These are phyloP conservation scores for Globisporangium alternatum DNA, from an alignment of 352 stramenopile genomes.

Conservation along the genomic window DNA sequence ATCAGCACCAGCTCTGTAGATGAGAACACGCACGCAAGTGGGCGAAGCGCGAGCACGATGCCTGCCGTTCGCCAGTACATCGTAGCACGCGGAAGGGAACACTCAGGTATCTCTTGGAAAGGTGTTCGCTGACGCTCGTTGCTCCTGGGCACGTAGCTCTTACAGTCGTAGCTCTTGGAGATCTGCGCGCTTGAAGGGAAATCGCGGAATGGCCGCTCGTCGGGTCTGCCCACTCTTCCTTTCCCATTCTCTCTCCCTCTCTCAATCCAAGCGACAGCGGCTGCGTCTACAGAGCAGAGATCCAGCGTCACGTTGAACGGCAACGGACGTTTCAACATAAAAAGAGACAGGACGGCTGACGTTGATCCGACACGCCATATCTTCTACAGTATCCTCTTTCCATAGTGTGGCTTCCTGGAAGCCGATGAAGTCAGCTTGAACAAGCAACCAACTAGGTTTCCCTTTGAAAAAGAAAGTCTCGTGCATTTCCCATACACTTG, in stretches of 20 bases:
- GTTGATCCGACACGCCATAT: constrained; percentile 7
- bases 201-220: constrained; percentile 9
- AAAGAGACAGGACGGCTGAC: constrained; percentile 11
- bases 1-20: constrained; percentile 19
- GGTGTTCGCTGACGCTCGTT: too few species aligned
- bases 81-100: background rate
- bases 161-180: background rate
- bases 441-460: background rate
- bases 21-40: constrained; percentile 21
- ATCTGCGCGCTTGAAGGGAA: constrained; percentile 10
- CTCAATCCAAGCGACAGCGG: background rate
- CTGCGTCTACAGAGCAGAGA: constrained; percentile 1
- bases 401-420: background rate
- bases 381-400: background rate
- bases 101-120: background rate
- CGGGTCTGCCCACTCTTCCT: background rate
- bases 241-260: too few species aligned
- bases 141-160: background rate
- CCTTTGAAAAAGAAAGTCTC: too few species aligned
- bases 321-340: background rate
- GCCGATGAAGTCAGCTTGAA: too few species aligned
- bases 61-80: constrained; percentile 13
- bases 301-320: background rate
- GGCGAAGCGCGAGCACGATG: constrained; percentile 6
- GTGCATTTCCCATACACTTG: too few species aligned